phyloP scores from a whole-genome alignment of 2,329 filamentous ascomycete genomes.

The Calonectria pauciramosa region DNA sequence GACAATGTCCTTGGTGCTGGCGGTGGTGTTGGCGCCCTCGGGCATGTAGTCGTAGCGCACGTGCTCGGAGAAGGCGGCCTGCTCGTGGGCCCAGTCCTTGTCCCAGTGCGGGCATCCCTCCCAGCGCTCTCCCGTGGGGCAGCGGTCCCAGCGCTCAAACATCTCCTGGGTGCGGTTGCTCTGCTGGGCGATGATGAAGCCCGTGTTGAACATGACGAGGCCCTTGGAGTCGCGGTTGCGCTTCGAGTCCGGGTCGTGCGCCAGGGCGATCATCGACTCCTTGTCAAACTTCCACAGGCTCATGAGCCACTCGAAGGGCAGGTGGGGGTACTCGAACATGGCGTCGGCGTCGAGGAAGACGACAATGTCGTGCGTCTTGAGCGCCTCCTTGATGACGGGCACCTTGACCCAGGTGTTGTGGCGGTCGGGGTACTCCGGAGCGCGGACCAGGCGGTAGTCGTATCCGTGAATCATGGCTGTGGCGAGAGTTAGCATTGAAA shows the following conservation, averaged over 20 bases:
- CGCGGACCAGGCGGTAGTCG: slow-evolving; percentile 62
- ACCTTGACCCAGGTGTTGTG: slow-evolving; percentile 63
- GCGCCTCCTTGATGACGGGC: slow-evolving; percentile 53
- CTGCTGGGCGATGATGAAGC: slow-evolving; percentile 40
- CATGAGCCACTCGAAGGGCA: slow-evolving; percentile 63
- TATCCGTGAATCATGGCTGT: slow-evolving; percentile 60
- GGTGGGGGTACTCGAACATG: slow-evolving; percentile 55
- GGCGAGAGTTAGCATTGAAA: neutral
- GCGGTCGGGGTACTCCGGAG: slow-evolving; percentile 55
- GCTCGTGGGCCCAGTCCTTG: slow-evolving; percentile 46
- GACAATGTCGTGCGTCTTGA: slow-evolving; percentile 57
- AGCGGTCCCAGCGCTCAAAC: slow-evolving; percentile 33
- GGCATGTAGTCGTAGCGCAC: slow-evolving; percentile 43
- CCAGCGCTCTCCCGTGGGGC: slow-evolving; percentile 34
- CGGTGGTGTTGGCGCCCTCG: slow-evolving; percentile 20
- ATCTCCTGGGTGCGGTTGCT: slow-evolving; percentile 41
- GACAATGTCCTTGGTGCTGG: slow-evolving; percentile 35
- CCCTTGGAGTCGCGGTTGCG: slow-evolving; percentile 52
- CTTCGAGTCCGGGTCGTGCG: slow-evolving; percentile 57
- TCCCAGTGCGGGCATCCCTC: slow-evolving; percentile 39
- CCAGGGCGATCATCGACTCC: slow-evolving; percentile 59
- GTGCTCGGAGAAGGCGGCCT: slow-evolving; percentile 44
- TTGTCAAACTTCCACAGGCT: slow-evolving; percentile 59
- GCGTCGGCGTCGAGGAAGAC: slow-evolving; percentile 61
- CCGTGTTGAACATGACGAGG: slow-evolving; percentile 41